Base-by-base conservation (phyloP, 1,284 basidiomycete species). In the Lentinula novae-zelandiae region DNA sequence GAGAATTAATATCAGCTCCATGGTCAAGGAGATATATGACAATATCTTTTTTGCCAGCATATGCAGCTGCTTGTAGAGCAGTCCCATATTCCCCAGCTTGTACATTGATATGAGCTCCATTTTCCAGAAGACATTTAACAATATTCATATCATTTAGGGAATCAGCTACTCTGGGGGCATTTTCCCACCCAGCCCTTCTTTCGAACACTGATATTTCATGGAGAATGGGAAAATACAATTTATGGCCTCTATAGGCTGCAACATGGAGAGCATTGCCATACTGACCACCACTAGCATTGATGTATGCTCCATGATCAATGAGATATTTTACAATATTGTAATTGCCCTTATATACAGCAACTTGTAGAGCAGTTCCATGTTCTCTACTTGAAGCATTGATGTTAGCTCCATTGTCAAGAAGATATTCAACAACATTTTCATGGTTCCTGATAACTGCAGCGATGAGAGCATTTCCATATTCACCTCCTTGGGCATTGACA, bases 351-450 rank as follows among this genome's bases (percentile, higher is more conserved):
- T 22, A 22, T 20, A 27, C 42, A 39, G 61, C 61, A 51, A 46
- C 53, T 42, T 60, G 53, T n/a, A 62, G 36, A 10, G 61, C 52
- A 62, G 1, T 54, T 5, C 42, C 27, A 57, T 33, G 48, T 27
- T 34, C 17, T 15, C 55, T 13, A 46, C 40, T 15, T 9, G 31
- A 15, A 4, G 42, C 33, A 36, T 53, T 36, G 27, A 38, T 2
- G 3, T 38, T 12, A 9, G 36, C 36, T 8, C 36, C 12, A 8
- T 38, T 8, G 7, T 38, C 36, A 38, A 44, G 15, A 10, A 44
- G n/a, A 6, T 13, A 15, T 44, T 15, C 6, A 6, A 44, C 40
- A 44, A 44, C 15, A 6, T 44, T 15, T 17, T 15, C 12, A 13
- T 44, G 9, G n/a, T 15, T 8, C 4, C 6, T 15, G 15, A 13